phyloP scores from a whole-genome alignment of 257 asterid genomes.

The Orobanche coerulescens region DNA sequence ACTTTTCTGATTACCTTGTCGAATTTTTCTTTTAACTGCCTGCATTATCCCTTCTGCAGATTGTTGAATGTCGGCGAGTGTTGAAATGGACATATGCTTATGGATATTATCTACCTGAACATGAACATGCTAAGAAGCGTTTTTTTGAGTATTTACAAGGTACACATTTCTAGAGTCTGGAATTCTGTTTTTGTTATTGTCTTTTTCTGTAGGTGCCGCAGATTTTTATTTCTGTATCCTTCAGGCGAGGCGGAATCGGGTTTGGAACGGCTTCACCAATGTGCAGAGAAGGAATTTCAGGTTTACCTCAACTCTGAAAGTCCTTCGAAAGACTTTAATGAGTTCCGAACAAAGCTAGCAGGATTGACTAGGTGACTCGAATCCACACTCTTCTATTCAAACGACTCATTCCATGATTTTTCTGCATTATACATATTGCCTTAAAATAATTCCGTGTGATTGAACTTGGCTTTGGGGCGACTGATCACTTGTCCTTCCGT shows the following conservation, averaged over 20 bases:
- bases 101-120: constrained; percentile 81
- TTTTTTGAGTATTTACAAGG: constrained; percentile 96
- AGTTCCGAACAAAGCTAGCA: constrained; percentile 87
- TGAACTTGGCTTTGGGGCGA: too few relatives aligned
- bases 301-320: constrained; percentile 64
- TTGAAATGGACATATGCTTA: constrained; percentile 93
- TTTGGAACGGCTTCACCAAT: constrained; percentile 92
- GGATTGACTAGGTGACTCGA: constrained; percentile 77
- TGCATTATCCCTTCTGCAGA: constrained; percentile 40
- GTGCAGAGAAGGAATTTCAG: constrained; percentile 90
- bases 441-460: too few relatives aligned
- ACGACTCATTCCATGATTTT: constrained; percentile 13
- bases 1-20: too few relatives aligned
- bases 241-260: constrained; percentile 97
- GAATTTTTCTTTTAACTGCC: constrained; percentile 18
- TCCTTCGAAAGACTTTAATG: constrained; percentile 70
- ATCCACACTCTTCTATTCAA: constrained; percentile 1
- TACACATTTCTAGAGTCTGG: constrained; percentile 21
- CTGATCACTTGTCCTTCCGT: too few relatives aligned
- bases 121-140: constrained; percentile 67
- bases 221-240: constrained; percentile 21
- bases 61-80: constrained; percentile 95
- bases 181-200: constrained; percentile 1
- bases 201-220: constrained; percentile 6
- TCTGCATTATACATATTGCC: not conserved